Base-by-base conservation (phyloP, 768 basidiomycete genomes). In the Pisolithus tinctorius region DNA sequence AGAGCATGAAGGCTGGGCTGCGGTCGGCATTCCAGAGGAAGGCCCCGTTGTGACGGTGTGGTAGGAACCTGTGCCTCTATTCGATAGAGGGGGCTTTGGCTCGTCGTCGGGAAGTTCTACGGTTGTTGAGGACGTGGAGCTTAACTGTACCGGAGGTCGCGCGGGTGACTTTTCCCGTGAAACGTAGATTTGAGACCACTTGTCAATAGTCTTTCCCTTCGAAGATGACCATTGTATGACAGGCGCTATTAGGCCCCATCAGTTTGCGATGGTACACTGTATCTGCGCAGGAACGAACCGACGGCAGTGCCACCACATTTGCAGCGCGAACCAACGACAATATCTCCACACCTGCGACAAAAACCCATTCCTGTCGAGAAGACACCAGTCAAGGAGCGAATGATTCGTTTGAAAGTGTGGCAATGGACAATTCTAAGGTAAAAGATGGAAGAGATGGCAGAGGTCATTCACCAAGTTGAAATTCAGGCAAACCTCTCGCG, bases 321-420 rank as follows among this genome's bases (percentile, higher is more conserved):
- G 68, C 88, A 91, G 48, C 84, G 84, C 40, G 71, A 67, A 45
- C 81, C 80, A 34, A 74, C 63, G 30, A 91, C 88, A 52, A 93
- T 89, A 55, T 91, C 86, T 51, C 89, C 90, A 62, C 89, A 93
- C 63, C 87, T 76, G 53, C 86, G 78, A 71, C 90, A 93, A 61
- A 92, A 92, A 23, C 85, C 86, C 89, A 92, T 92, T 26, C 23
- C 40, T 41, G 13, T 26, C 42, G 11, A 13, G 14, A 3, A 43
- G 25, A 43, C 14, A 27, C 14, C 42, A 26, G 11, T 26, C 20
- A 20, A 20, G 25, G 7, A 6, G 25, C 8, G 42, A 14, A 17
- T 8, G 7, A 26, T n/a, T 14, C 14, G 34, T 14, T 55, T 36
- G 14, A 30, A 20, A 47, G 48, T n/a, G 20, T 20, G 20, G 20